These are phyloP conservation scores for Solanum medicagineum DNA, from an alignment of 257 asterid species.

Conservation along the genomic window DNA sequence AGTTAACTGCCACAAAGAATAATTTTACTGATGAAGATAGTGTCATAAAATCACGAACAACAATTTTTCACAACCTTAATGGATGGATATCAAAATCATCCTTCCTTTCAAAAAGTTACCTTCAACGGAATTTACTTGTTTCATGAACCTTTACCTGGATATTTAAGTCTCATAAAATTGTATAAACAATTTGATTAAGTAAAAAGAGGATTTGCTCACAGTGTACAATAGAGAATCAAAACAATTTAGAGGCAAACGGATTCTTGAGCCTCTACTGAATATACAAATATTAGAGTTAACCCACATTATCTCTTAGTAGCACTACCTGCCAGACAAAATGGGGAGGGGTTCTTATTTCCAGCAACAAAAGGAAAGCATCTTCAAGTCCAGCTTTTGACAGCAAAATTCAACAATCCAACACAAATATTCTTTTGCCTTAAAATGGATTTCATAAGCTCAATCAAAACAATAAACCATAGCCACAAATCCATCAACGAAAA, in stretches of 20 bases:
- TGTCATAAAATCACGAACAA: background rate
- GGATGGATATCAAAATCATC: background rate
- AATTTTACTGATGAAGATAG: background rate
- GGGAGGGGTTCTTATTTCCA: background rate
- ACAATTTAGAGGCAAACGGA: background rate
- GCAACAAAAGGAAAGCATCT: background rate
- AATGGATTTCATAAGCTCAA: background rate
- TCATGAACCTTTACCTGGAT: background rate
- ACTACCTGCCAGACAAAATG: background rate
- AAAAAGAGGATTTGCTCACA: background rate
- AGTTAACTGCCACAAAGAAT: background rate
- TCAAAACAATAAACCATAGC: background rate
- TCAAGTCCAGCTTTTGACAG: background rate
- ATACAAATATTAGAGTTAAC: background rate
- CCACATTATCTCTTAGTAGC: background rate
- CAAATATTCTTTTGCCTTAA: background rate
- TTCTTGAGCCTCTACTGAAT: background rate
- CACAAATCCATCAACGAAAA: background rate
- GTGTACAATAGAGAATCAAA: background rate
- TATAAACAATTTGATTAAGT: background rate
- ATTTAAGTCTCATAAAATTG: background rate
- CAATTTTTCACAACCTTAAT: background rate
- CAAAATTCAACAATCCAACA: background rate
- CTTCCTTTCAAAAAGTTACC: background rate
- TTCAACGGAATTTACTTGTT: background rate